Evolutionary conservation across 2,329 filamentous ascomycete species (phyloP).

Genomic region (Colletotrichum aenigma): DNA sequence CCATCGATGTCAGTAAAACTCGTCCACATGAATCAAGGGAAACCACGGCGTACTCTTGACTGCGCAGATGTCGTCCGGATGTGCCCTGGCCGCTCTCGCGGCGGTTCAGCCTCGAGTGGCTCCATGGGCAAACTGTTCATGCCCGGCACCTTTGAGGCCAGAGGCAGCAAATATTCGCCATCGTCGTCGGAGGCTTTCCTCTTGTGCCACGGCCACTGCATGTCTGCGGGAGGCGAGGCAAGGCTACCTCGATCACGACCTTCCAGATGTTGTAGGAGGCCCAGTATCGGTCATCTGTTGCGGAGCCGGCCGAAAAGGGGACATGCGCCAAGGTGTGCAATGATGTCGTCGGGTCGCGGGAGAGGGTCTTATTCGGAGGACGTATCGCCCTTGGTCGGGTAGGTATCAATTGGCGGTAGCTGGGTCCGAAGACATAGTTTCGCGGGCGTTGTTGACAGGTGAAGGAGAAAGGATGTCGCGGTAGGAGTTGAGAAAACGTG

Average conservation of each 20-base stretch:
- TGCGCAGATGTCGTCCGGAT: slow-evolving; percentile 58
- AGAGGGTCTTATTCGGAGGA: background rate
- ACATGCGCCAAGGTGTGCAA: slow-evolving; percentile 10
- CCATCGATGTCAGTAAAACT: background rate
- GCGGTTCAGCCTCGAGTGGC: slow-evolving; percentile 31
- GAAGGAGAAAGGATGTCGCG: slow-evolving; percentile 1
- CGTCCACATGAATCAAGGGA: background rate
- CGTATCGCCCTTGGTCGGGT: slow-evolving; percentile 1
- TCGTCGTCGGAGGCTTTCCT: slow-evolving; percentile 33
- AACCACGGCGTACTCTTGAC: slow-evolving; percentile 51
- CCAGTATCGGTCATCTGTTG: slow-evolving; percentile 18
- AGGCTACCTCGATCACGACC: slow-evolving; percentile 12
- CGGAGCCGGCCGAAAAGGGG: slow-evolving; percentile 6
- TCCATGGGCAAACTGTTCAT: slow-evolving; percentile 31
- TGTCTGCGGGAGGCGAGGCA: slow-evolving; percentile 25
- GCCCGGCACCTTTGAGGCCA: slow-evolving; percentile 32
- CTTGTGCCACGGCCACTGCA: slow-evolving; percentile 41
- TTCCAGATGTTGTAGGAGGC: background rate
- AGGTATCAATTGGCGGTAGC: slow-evolving; percentile 7
- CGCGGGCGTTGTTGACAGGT: background rate
- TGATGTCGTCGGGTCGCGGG: slow-evolving; percentile 1
- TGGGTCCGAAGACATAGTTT: slow-evolving; percentile 14
- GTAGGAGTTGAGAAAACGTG: slow-evolving; percentile 16
- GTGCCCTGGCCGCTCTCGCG: slow-evolving; percentile 40
- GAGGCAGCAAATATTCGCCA: slow-evolving; percentile 35